Base-by-base conservation (phyloP, 805 yeast species). In the Zygosaccharomyces lentus region DNA sequence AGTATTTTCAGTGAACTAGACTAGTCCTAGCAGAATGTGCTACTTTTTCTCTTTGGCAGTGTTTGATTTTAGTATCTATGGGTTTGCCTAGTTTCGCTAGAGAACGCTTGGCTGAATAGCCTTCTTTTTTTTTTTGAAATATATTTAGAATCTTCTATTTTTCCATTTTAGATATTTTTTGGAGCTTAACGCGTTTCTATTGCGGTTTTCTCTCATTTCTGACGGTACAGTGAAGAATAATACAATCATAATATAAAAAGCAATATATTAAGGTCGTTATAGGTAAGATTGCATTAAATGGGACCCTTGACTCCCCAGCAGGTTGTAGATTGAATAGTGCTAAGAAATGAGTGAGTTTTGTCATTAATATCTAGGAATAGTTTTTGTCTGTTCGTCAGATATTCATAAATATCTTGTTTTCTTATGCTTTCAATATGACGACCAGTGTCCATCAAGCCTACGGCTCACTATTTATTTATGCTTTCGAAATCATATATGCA, bases 101-200 rank as follows among this genome's bases (percentile, higher is more conserved):
- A 13, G 17, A 35, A 26, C 27, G 29, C 26, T 16, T 26, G 27
- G 12, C 27, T 16, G 23, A 38, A 26, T 27, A 15, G 29, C 24
- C 16, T n/a, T n/a, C 34, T 27, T 38, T 25, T 32, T 26, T 38
- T 16, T 25, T n/a, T 12, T 15, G n/a, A 5, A 10, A 38, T 38
- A 38, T 38, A 17, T 38, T 15, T 26, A 38, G 41, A 38, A 16
- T 13, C 15, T 26, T 15, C 29, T 10, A 23, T 26, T 17, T 38
- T 38, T 38, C 34, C 41, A 6, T 15, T 38, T 38, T 26, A 21
- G n/a, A n/a, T n/a, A 27, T 24, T 27, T 27, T 38, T 31, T 15
- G 26, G 29, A 7, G 10, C 6, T 38, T 27, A 13, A 38, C 41
- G 41, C 41, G 41, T 38, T 13, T 27, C 15, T 3, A 12, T 29